Evolutionary conservation across 2,329 filamentous ascomycete genomes (phyloP).

Genomic region (Proliferodiscus dingleyae): DNA sequence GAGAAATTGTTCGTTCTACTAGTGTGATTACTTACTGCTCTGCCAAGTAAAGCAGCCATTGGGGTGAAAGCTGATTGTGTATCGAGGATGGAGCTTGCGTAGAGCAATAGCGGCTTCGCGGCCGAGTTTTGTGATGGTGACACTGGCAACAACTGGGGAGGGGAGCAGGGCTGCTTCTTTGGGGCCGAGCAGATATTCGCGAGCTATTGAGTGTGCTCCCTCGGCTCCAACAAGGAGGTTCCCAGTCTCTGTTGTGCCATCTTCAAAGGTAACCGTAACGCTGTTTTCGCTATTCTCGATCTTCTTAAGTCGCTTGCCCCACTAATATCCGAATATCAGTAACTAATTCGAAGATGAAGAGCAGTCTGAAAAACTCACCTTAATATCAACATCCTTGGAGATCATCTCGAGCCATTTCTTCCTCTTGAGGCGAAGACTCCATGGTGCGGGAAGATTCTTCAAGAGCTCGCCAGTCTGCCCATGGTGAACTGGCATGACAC

Average conservation of each 20-base stretch:
- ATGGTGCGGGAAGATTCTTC: slow-evolving; percentile 25
- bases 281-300: slow-evolving; percentile 11
- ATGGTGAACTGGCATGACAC: slow-evolving; percentile 26
- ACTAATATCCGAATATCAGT: slow-evolving; percentile 13
- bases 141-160: slow-evolving; percentile 34
- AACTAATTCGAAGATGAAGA: background rate
- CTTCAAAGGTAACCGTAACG: slow-evolving; percentile 30
- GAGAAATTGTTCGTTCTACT: no score
- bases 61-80: slow-evolving; percentile 46
- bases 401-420: slow-evolving; percentile 29
- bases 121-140: slow-evolving; percentile 38
- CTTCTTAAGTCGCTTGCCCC: slow-evolving; percentile 19
- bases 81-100: slow-evolving; percentile 46
- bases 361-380: slow-evolving; percentile 12
- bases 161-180: slow-evolving; percentile 32
- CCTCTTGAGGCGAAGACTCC: slow-evolving; percentile 26
- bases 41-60: slow-evolving; percentile 21
- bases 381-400: slow-evolving; percentile 27
- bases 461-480: slow-evolving; percentile 25
- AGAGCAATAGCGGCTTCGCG: slow-evolving; percentile 47
- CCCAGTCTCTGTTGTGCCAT: slow-evolving; percentile 34
- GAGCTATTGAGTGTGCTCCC: slow-evolving; percentile 82
- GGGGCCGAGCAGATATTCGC: slow-evolving; percentile 72
- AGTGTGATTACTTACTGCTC: slow-evolving; percentile 13
- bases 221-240: slow-evolving; percentile 88